phyloP scores from a whole-genome alignment of 768 basidiomycete species.

The Tephrocybe sp. region DNA sequence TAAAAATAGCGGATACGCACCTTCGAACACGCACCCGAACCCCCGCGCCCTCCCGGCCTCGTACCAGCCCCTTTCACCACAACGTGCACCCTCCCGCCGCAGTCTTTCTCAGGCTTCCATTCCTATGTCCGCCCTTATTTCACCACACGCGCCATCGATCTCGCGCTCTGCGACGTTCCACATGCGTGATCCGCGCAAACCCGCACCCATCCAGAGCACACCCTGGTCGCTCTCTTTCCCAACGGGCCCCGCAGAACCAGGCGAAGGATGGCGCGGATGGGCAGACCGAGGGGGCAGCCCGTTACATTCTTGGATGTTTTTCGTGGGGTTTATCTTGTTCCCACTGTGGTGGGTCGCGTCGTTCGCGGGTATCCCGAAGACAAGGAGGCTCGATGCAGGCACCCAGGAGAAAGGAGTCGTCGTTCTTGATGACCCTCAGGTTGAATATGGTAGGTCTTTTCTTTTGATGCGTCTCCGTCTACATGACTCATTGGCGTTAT shows the following conservation, averaged over 20 bases:
- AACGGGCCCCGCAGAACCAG: constrained; percentile 27
- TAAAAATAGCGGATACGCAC: constrained; percentile 26
- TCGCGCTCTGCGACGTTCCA: constrained; percentile 60
- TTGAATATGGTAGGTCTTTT: constrained; percentile 63
- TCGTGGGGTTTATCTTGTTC: constrained; percentile 66
- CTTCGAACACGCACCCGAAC: constrained; percentile 16
- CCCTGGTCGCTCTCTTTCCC: constrained; percentile 61
- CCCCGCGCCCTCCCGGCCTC: constrained; percentile 19
- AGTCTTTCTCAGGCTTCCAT: constrained; percentile 75
- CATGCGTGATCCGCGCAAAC: constrained; percentile 79
- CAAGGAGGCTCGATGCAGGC: constrained; percentile 58
- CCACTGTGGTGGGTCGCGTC: constrained; percentile 67
- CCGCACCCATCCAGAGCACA: constrained; percentile 56
- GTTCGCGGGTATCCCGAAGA: constrained; percentile 55
- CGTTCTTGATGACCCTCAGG: constrained; percentile 75
- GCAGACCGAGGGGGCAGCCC: constrained; percentile 56
- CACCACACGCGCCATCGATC: constrained; percentile 77
- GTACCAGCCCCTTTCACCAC: constrained; percentile 11
- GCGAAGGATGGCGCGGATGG: constrained; percentile 35
- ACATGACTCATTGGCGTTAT: background rate
- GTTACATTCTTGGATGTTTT: constrained; percentile 77
- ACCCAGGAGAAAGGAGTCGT: constrained; percentile 67
- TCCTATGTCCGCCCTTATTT: constrained; percentile 74
- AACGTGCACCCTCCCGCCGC: constrained; percentile 42
- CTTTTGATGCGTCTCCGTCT: background rate